Evolutionary conservation across 345 rosid species (phyloP).

Genomic region (Mangifera indica): DNA sequence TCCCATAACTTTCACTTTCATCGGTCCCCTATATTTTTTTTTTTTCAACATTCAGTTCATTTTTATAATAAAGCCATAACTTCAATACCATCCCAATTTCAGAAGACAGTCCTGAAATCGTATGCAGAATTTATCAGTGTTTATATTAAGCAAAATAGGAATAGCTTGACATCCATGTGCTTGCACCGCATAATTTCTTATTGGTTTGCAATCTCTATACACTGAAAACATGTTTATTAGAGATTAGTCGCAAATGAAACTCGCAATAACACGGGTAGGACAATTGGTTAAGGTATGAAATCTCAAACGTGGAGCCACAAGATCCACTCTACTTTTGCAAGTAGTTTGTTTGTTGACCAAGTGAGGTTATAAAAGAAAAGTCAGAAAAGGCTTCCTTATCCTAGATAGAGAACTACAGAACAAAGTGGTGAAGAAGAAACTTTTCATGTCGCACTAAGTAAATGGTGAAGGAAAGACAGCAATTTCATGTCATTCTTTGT

Average conservation of each 20-base stretch:
- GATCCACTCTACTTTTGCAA: no score
- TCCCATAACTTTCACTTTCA: slow-evolving; percentile 51
- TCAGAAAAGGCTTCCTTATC: neutral
- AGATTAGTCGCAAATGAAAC: neutral
- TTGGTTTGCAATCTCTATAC: neutral
- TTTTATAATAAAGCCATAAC: neutral
- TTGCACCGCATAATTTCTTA: neutral
- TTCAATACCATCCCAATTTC: neutral
- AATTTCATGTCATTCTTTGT: no score
- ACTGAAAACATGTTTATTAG: neutral
- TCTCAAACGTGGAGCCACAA: no score
- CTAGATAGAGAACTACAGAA: neutral
- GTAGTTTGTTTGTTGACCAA: no score
- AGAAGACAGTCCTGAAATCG: neutral
- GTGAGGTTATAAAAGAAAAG: no score
- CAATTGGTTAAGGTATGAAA: no score
- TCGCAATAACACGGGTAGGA: no score
- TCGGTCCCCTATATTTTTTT: slow-evolving; percentile 32
- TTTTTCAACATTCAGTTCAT: neutral
- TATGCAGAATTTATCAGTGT: neutral
- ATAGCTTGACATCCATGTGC: neutral
- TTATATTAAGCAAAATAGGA: neutral
- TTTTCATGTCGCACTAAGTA: neutral
- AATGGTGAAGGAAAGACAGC: neutral
- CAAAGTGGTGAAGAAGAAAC: neutral